These are phyloP conservation scores for Solanum okadae DNA, from an alignment of 257 asterid species.

Conservation along the genomic window DNA sequence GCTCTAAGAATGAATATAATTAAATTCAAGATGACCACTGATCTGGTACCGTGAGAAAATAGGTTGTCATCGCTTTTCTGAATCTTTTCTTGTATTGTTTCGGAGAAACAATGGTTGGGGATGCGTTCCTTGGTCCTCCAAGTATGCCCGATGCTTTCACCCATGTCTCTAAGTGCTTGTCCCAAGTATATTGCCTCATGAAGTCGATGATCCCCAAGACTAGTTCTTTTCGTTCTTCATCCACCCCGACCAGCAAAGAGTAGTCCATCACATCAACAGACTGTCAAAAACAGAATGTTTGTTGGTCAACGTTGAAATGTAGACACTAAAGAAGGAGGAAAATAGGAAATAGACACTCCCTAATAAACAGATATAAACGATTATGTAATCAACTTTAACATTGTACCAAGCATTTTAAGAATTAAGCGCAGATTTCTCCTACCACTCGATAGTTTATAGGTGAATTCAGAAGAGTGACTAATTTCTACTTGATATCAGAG, in stretches of 20 bases:
- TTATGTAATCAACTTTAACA: neutral
- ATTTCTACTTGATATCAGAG: neutral
- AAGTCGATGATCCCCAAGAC: conserved; percentile 85
- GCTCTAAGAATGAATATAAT: neutral
- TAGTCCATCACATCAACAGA: conserved; percentile 95
- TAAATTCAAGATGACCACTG: conserved; percentile 55
- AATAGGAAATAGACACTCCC: neutral
- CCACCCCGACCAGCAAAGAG: conserved; percentile 89
- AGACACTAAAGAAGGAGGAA: neutral
- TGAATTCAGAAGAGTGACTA: neutral
- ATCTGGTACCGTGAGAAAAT: conserved; percentile 87
- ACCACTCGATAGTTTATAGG: neutral
- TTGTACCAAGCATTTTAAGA: neutral
- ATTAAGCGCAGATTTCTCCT: neutral
- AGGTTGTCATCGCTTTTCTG: conserved; percentile 90
- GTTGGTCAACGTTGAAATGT: neutral
- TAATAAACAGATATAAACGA: neutral
- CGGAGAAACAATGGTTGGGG: conserved; percentile 94
- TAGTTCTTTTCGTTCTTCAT: conserved; percentile 75
- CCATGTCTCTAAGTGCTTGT: conserved; percentile 97
- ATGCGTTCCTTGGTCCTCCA: conserved; percentile 81
- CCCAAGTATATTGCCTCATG: conserved; percentile 99
- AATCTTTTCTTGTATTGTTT: conserved; percentile 90
- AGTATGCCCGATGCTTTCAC: conserved; percentile 86
- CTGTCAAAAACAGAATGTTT: conserved; percentile 19